Conservation (phyloP, 2,329 filamentous ascomycete species). For the Alternaria sp. region DNA sequence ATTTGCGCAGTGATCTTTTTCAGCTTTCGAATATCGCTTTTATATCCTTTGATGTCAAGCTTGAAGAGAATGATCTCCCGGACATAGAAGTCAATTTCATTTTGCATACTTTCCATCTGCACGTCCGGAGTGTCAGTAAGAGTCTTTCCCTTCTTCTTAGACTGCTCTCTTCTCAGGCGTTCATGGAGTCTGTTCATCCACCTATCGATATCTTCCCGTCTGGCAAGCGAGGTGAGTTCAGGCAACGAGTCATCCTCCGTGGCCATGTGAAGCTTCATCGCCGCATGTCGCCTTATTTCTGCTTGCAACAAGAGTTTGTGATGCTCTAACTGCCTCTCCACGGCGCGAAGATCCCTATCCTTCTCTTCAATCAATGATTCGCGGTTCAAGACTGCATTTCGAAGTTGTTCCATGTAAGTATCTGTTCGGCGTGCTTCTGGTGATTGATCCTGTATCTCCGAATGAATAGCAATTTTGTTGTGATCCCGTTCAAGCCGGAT, state of each 20-base stretch:
- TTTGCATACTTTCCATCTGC: constrained; percentile 43
- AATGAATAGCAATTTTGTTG: constrained; percentile 33
- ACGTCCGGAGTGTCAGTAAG: constrained; percentile 22
- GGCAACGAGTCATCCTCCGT: constrained; percentile 36
- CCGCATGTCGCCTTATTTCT: constrained; percentile 53
- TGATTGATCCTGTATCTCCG: constrained; percentile 41
- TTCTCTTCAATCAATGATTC: constrained; percentile 46
- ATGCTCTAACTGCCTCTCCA: constrained; percentile 51
- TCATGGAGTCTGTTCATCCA: constrained; percentile 47
- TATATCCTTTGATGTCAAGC: constrained; percentile 59
- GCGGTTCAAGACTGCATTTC: constrained; percentile 40
- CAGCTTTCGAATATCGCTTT: constrained; percentile 50
- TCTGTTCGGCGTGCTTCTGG: constrained; percentile 39
- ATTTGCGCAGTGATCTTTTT: constrained; percentile 39
- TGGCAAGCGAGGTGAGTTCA: constrained; percentile 38
- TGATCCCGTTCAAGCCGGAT: constrained; percentile 35
- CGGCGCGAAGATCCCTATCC: constrained; percentile 36
- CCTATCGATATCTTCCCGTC: constrained; percentile 46
- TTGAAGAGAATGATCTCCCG: constrained; percentile 61
- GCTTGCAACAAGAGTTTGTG: constrained; percentile 52
- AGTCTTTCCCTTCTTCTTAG: constrained; percentile 7
- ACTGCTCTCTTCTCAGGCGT: constrained; percentile 41
- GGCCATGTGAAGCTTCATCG: constrained; percentile 30
- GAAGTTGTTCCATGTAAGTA: constrained; percentile 41
- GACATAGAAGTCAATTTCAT: constrained; percentile 55